Conservation (phyloP, 108 stramenopile species). For the Fragilaria crotonensis region DNA sequence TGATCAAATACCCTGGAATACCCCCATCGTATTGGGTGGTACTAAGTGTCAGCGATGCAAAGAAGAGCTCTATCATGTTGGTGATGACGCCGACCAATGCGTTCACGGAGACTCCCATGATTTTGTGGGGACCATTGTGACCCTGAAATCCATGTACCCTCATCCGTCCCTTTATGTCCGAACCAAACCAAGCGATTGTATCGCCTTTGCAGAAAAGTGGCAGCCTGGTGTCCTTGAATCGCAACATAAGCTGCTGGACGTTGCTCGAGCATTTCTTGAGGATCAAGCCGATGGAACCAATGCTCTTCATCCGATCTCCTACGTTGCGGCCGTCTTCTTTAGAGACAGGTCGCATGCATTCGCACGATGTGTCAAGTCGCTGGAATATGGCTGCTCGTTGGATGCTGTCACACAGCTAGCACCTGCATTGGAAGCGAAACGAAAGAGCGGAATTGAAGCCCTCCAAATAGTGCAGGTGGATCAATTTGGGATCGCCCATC, state of each 20-base stretch:
- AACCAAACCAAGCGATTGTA: constrained; percentile 36
- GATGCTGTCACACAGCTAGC: constrained; percentile 79
- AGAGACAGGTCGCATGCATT: constrained; percentile 40
- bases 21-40: constrained; percentile 44
- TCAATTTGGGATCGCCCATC: constrained; percentile 79
- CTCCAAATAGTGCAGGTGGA: constrained; percentile 62
- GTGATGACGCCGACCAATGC: neutral
- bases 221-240: neutral
- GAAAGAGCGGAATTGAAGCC: constrained; percentile 20
- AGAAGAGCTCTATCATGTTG: constrained; percentile 8
- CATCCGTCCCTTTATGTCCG: constrained; percentile 70
- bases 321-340: constrained; percentile 71
- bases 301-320: constrained; percentile 64
- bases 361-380: constrained; percentile 49
- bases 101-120: constrained; percentile 21
- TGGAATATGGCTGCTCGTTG: constrained; percentile 83
- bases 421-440: constrained; percentile 20
- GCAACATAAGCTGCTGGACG: neutral
- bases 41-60: constrained; percentile 26
- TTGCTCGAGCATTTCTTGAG: neutral
- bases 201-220: constrained; percentile 31
- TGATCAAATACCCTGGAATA: constrained; percentile 35
- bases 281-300: constrained; percentile 30
- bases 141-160: constrained; percentile 58
- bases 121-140: constrained; percentile 27